Evolutionary conservation across 1,284 basidiomycete species (phyloP), one percentile per base, ranked within the genome.

Genomic region (Pisolithus thermaeus): DNA sequence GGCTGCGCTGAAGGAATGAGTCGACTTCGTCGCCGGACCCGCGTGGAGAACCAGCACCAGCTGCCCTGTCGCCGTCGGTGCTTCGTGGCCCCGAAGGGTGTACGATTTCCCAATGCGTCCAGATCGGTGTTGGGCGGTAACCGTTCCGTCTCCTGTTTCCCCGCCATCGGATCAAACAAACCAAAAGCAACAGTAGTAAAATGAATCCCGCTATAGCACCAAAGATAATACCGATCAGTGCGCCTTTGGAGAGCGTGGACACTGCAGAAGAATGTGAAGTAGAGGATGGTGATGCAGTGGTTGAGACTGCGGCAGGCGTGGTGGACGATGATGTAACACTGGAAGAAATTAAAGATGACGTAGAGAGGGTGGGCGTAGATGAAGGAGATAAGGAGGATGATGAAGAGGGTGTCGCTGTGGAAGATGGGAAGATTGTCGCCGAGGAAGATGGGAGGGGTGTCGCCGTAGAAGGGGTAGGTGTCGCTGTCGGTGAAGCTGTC

Each of bases 11-110:
- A 3, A 86, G 70, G 71, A 86, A 83, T 0, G 84, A 73, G 58
- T 84, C 82, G 3, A 65, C 69, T 63, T 86, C 84, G 60, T 84
- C 83, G 7, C 84, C 84, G 50, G 81, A 85, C 25, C 75, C 75
- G 12, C 83, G 72, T 1, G 84, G 81, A 18, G 80, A 81, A 40
- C 82, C 81, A 62, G 84, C 79, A 30, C 79, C 83, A n/a, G 76
- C 73, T 1, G 69, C 62, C 18, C 71, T 68, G 12, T 66, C 67
- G 7, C 69, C 73, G 37, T 67, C 57, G 3, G 50, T 51, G 30
- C 44, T 46, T 8, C 47, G 52, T 40, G 43, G 50, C 1, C 50
- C 58, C 6, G 55, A 52, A 0, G 69, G 64, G 5, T 67, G 60
- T 20, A 81, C 68, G 32, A 81, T 66, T 51, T 75, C 70, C 68